Conservation (phyloP, 2,329 filamentous ascomycete species). For the Nigrospora sphaerica region DNA sequence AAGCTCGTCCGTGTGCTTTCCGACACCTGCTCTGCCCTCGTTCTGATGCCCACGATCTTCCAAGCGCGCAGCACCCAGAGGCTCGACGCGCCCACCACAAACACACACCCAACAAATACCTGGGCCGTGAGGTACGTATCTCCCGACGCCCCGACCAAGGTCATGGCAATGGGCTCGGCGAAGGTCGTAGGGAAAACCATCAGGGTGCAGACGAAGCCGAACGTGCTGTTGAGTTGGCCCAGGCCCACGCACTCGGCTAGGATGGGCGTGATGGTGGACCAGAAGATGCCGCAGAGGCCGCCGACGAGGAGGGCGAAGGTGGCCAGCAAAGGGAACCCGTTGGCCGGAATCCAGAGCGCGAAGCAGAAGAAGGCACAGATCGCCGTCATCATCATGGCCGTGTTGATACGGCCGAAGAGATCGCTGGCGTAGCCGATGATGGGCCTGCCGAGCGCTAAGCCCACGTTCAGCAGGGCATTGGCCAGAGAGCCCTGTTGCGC, state of each 20-base stretch:
- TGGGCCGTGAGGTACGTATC: conserved; percentile 50
- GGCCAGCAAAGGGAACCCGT: conserved; percentile 48
- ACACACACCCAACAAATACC: conserved; percentile 55
- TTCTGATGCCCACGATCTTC: conserved; percentile 36
- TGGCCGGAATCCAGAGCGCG: conserved; percentile 54
- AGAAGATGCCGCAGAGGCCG: conserved; percentile 53
- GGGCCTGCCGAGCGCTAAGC: conserved; percentile 51
- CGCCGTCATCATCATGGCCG: conserved; percentile 47
- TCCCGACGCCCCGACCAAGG: conserved; percentile 36
- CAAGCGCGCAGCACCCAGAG: conserved; percentile 49
- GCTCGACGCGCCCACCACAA: conserved; percentile 46
- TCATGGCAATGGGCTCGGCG: conserved; percentile 41
- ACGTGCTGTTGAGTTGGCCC: conserved; percentile 44
- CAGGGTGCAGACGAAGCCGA: conserved; percentile 53
- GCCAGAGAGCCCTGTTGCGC: conserved; percentile 53
- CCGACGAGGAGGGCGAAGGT: conserved; percentile 54
- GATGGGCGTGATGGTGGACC: conserved; percentile 49
- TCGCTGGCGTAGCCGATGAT: conserved; percentile 58
- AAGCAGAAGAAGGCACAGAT: conserved; percentile 51
- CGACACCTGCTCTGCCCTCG: no score
- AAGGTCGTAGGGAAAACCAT: conserved; percentile 49
- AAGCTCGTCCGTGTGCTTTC: no score
- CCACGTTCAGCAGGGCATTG: conserved; percentile 56
- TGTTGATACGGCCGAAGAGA: conserved; percentile 51
- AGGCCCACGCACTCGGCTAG: conserved; percentile 56